Evolutionary conservation across 805 yeast genomes (phyloP).

Genomic region (Candida methanosorbosa): DNA sequence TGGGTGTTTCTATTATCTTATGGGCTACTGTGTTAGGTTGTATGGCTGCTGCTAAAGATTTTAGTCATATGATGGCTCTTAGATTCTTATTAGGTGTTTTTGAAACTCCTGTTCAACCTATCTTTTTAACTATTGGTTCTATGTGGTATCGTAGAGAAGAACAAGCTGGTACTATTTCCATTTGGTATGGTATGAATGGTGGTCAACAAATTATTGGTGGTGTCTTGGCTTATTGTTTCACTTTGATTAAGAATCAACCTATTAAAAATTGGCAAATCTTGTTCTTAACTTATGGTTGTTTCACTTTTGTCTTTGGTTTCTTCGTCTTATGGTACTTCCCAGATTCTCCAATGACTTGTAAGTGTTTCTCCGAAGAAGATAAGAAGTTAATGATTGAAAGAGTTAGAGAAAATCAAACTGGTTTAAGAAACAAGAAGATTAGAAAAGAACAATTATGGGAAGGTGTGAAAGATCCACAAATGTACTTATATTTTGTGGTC

Average conservation of each 20-base stretch:
- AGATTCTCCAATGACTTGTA: constrained; percentile 19
- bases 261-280: constrained; percentile 20
- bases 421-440: constrained; percentile 20
- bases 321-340: constrained; percentile 17
- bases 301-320: constrained; percentile 21
- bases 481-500: constrained; percentile 18
- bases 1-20: constrained; percentile 26
- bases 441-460: constrained; percentile 19
- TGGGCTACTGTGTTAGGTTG: constrained; percentile 47
- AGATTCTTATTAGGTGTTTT: constrained; percentile 40
- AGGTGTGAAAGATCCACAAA: constrained; percentile 13
- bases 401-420: constrained; percentile 21
- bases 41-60: constrained; percentile 34
- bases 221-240: constrained; percentile 18
- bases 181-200: constrained; percentile 17
- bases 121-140: constrained; percentile 3
- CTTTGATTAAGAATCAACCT: constrained; percentile 11
- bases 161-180: constrained; percentile 12
- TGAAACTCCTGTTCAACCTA: constrained; percentile 23
- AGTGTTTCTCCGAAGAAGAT: constrained; percentile 24
- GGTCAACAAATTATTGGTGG: constrained; percentile 16
- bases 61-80: constrained; percentile 34
- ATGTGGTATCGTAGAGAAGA: constrained; percentile 19
- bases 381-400: constrained; percentile 21
- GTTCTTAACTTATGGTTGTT: constrained; percentile 20